These are phyloP conservation scores for Clitocybe nebularis DNA, from an alignment of 1,284 basidiomycete species.

Conservation along the genomic window DNA sequence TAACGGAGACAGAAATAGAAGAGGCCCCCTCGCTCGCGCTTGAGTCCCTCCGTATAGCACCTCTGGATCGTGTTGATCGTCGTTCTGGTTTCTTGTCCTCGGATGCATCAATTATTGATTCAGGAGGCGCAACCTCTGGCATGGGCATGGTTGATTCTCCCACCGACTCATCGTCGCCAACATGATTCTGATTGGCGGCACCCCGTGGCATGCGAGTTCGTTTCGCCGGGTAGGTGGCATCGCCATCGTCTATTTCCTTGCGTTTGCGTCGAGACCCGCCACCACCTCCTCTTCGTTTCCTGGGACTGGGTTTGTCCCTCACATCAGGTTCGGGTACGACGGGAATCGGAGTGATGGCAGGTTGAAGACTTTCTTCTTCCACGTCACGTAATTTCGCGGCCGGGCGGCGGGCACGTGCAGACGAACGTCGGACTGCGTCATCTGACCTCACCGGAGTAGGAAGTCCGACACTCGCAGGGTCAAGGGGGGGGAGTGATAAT, in stretches of 20 bases:
- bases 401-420: conserved; percentile 47
- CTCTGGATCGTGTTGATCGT: conserved; percentile 42
- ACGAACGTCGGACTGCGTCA: conserved; percentile 35
- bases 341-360: conserved; percentile 3
- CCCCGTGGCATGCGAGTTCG: conserved; percentile 52
- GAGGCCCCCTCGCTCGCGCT: conserved; percentile 38
- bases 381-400: conserved; percentile 51
- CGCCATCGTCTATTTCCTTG: conserved; percentile 58
- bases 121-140: conserved; percentile 19
- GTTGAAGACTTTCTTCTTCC: conserved; percentile 27
- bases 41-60: conserved; percentile 35
- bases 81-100: conserved; percentile 33
- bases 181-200: conserved; percentile 19
- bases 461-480: conserved; percentile 53
- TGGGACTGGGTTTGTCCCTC: conserved; percentile 38
- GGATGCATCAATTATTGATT: conserved; percentile 22
- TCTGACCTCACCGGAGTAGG: conserved; percentile 32
- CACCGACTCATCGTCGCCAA: conserved; percentile 25
- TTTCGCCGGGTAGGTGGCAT: conserved; percentile 68
- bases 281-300: conserved; percentile 34
- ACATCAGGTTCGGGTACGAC: conserved; percentile 31
- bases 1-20: conserved; percentile 28
- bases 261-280: conserved; percentile 52
- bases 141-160: conserved; percentile 15
- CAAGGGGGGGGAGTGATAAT: conserved; percentile 61